These are phyloP conservation scores for Stylosanthes scabra DNA, from an alignment of 331 rosid species.

Conservation along the genomic window DNA sequence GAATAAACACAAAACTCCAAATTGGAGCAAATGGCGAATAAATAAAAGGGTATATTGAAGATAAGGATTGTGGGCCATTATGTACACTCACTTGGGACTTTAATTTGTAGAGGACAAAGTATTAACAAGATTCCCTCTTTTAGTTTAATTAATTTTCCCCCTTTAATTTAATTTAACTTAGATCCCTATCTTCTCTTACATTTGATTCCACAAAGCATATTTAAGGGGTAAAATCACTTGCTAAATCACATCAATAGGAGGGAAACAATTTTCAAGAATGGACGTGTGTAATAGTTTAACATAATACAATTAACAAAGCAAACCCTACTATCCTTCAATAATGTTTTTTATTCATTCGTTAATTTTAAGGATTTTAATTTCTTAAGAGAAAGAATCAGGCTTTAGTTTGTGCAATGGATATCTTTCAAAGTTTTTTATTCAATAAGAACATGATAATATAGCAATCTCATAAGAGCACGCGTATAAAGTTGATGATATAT, in stretches of 20 bases:
- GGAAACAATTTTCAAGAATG: constrained; percentile 14
- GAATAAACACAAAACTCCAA: constrained; percentile 54
- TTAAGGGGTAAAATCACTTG: constrained; percentile 40
- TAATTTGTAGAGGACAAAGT: constrained; percentile 62
- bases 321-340: constrained; percentile 2
- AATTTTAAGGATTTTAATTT: constrained; percentile 28
- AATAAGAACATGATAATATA: constrained; percentile 40
- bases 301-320: not conserved
- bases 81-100: constrained; percentile 55
- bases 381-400: constrained; percentile 39
- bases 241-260: constrained; percentile 37
- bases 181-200: not conserved
- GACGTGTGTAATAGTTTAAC: constrained; percentile 6
- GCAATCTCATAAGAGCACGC: constrained; percentile 61
- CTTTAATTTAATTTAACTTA: not conserved
- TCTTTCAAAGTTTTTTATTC: constrained; percentile 36
- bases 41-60: constrained; percentile 40
- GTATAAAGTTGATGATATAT: constrained; percentile 61
- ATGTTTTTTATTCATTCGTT: constrained; percentile 18
- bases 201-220: constrained; percentile 50
- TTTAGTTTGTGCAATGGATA: not conserved
- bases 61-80: constrained; percentile 60
- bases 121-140: constrained; percentile 36
- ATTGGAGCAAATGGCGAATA: constrained; percentile 36
- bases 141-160: not conserved